phyloP scores from a whole-genome alignment of 2,329 filamentous ascomycete genomes.

The Exutisphaerella laricina region DNA sequence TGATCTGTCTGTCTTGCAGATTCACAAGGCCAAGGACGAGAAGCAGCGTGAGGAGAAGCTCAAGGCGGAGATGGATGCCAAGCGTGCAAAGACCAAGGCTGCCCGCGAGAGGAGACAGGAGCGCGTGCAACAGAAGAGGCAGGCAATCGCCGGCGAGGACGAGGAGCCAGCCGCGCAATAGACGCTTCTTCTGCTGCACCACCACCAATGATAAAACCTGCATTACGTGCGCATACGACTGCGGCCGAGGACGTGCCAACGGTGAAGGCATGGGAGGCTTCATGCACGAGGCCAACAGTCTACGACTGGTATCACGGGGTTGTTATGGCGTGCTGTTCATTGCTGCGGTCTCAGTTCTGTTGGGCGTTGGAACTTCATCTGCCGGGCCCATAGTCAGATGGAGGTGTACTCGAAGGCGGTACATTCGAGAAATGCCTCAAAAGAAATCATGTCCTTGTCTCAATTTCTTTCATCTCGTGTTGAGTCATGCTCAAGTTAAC shows the following conservation, averaged over 20 bases:
- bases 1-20: conserved; percentile 51
- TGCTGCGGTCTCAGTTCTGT: conserved; percentile 18
- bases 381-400: conserved; percentile 16
- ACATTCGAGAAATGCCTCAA: conserved; percentile 20
- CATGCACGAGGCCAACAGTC: conserved; percentile 19
- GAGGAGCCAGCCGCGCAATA: conserved; percentile 23
- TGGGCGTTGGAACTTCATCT: conserved; percentile 18
- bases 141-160: conserved; percentile 70
- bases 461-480: too few species aligned
- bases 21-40: conserved; percentile 99
- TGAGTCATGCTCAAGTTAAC: too few species aligned
- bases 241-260: conserved; percentile 21
- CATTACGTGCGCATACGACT: conserved; percentile 19
- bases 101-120: conserved; percentile 97
- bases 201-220: conserved; percentile 14
- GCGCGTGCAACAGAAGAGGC: conserved; percentile 85
- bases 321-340: conserved; percentile 25
- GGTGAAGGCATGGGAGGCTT: conserved; percentile 8
- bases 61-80: conserved; percentile 99
- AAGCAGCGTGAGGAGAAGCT: conserved; percentile 91
- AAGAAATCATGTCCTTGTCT: conserved; percentile 11
- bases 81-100: conserved; percentile 99
- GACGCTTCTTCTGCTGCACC: conserved; percentile 9
- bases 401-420: conserved; percentile 21
- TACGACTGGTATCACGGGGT: conserved; percentile 21